A percentile compares a stretch with the other conserved stretches of the same genome.
phyloP scores from a whole-genome alignment of 495 filamentous ascomycete genomes.

The Penicillium fimorum region DNA sequence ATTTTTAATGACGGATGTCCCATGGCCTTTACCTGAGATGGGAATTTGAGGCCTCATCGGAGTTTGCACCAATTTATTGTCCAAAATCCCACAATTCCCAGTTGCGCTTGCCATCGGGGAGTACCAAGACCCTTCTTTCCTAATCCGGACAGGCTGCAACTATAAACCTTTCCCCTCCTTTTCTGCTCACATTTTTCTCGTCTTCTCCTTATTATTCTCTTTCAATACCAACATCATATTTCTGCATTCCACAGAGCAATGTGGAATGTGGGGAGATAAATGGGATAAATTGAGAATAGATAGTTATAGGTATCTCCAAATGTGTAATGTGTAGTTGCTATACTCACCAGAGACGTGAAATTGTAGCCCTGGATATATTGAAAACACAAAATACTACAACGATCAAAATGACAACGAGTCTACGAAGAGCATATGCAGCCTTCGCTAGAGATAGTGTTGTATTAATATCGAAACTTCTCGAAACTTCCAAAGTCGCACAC shows the following conservation, averaged over 20 bases:
- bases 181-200: too few relatives aligned
- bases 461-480: slow-evolving; percentile 33
- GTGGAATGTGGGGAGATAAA: not conserved
- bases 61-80: too few relatives aligned
- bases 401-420: too few relatives aligned
- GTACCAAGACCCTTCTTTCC: not conserved
- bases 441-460: too few relatives aligned
- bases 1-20: slow-evolving; percentile 34
- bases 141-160: not conserved
- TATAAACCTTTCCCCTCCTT: not conserved
- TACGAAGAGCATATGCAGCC: too few relatives aligned
- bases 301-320: slow-evolving; percentile 2
- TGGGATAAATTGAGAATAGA: not conserved
- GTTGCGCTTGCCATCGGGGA: not conserved
- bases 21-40: slow-evolving; percentile 34
- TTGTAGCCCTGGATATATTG: not conserved
- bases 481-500: slow-evolving; percentile 40
- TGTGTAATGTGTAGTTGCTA: not conserved
- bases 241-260: not conserved
- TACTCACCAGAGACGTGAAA: not conserved
- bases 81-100: not conserved
- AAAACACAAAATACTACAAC: not conserved
- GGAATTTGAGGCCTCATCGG: slow-evolving; percentile 20
- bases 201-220: not conserved
- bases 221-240: not conserved